Evolutionary conservation across 495 filamentous ascomycete genomes (phyloP), one percentile per base, ranked within the genome.

Genomic region (Tricharina praecox): DNA sequence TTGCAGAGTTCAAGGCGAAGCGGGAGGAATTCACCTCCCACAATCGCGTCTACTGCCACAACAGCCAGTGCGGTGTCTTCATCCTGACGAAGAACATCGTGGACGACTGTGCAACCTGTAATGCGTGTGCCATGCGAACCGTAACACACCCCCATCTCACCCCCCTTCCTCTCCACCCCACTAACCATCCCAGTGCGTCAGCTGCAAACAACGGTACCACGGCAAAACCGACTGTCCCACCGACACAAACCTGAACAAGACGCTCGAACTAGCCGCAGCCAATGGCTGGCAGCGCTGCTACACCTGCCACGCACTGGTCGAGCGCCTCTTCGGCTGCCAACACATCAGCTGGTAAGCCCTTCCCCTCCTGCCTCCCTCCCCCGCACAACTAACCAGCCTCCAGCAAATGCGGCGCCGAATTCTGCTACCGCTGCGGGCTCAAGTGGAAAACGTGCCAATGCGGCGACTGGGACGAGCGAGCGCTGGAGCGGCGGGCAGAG

Each of bases 241-340:
- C 7, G 69, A 72, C 45, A 49, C 52, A 20, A 60, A 53, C 8
- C 50, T 63, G 53, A 54, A 66, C 40, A 52, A 63, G 38, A 54
- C 70, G 1, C 35, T 68, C n/a, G 52, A 49, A 36, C 55, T 48
- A 3, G 68, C 67, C 5, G 51, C 52, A n/a, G 44, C 43, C 33
- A 56, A 67, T 38, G 63, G 64, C 19, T 72, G 67, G 68, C 64
- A 66, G 50, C 53, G 62, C 16, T 71, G 67, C 40, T 55, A 56
- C 33, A 53, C 51, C 1, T 70, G 68, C 44, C 59, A 56, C 19
- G 41, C 62, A 13, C 33, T 70, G 10, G 61, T 72, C 33, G 64
- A 69, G 53, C 53, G 66, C 18, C 18, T 60, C 11, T 32, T 54
- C 10, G 68, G 68, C 20, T 70, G 68, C 50, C 65, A 70, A 49